phyloP scores from a whole-genome alignment of 441 rosid species.

The Euphorbia schlechtendalii region DNA sequence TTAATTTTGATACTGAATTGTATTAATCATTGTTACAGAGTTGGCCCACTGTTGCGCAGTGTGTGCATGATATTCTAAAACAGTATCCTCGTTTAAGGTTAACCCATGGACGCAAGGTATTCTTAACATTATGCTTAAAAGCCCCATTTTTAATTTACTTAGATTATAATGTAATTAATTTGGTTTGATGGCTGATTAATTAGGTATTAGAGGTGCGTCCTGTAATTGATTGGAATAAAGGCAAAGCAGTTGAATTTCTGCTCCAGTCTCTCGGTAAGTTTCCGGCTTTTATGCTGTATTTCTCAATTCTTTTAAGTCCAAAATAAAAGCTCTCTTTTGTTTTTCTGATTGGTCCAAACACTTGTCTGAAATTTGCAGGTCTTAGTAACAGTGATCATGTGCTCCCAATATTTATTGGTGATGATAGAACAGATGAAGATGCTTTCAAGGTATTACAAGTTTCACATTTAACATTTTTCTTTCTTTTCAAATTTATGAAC shows the following conservation, averaged over 20 bases:
- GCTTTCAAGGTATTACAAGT: conserved; percentile 64
- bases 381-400: conserved; percentile 47
- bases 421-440: conserved; percentile 85
- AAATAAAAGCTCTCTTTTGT: too few species aligned
- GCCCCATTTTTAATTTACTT: background rate
- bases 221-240: conserved; percentile 86
- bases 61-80: conserved; percentile 72
- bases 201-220: conserved; percentile 98
- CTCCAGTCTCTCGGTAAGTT: conserved; percentile 73
- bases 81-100: conserved; percentile 71
- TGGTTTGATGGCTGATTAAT: background rate
- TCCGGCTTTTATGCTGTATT: too few species aligned
- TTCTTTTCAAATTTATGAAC: background rate
- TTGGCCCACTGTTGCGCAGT: conserved; percentile 81
- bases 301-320: too few species aligned
- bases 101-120: conserved; percentile 97
- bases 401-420: conserved; percentile 82
- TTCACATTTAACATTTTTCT: background rate
- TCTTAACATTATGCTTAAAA: background rate
- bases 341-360: too few species aligned
- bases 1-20: background rate
- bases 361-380: conserved; percentile 32
- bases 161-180: background rate
- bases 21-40: conserved; percentile 35
- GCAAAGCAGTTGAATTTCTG: conserved; percentile 85